Percentiles rank a stretch among this genome's conserved stretches.
phyloP scores from a whole-genome alignment of 2,329 filamentous ascomycete genomes.

The Arthrobotrys musiformis region DNA sequence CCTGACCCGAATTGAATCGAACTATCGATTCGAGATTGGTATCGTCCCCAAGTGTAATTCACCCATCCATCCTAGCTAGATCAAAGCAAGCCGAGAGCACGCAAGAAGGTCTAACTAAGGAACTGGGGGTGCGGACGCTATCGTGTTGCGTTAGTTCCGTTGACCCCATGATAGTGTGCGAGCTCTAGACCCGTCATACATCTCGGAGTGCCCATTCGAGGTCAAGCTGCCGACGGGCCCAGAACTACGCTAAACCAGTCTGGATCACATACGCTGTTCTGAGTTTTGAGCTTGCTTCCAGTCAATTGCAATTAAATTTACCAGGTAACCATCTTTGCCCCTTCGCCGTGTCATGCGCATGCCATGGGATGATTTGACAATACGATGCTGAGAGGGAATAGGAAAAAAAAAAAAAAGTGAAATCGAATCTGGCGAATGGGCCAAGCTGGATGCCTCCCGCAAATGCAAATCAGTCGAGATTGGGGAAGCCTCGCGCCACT shows the following conservation, averaged over 20 bases:
- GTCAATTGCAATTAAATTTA: slow-evolving; percentile 33
- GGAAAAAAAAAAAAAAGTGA: not conserved
- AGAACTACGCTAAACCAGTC: slow-evolving; percentile 9
- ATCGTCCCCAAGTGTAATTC: slow-evolving; percentile 6
- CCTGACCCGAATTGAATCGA: not conserved
- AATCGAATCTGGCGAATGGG: slow-evolving; percentile 31
- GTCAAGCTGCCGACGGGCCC: slow-evolving; percentile 40
- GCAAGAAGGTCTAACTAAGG: slow-evolving; percentile 2
- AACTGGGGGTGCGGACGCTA: slow-evolving; percentile 44
- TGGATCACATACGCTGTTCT: not conserved
- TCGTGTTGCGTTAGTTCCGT: slow-evolving; percentile 54
- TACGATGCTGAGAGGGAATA: not conserved
- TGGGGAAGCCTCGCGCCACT: slow-evolving; percentile 49
- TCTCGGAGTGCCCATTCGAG: slow-evolving; percentile 40
- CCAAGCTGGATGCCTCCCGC: slow-evolving; percentile 44
- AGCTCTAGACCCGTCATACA: slow-evolving; percentile 52
- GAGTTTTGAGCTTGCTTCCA: slow-evolving; percentile 10
- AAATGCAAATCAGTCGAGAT: slow-evolving; percentile 46
- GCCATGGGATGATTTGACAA: slow-evolving; percentile 18
- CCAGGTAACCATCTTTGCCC: slow-evolving; percentile 48
- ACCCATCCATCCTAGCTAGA: not conserved
- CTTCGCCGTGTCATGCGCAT: slow-evolving; percentile 25
- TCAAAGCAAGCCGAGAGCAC: slow-evolving; percentile 29
- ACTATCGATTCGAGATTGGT: slow-evolving; percentile 29
- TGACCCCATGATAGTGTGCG: slow-evolving; percentile 48